Conservation (phyloP, 1,139 yeast genomes). For the Candida sp. region DNA sequence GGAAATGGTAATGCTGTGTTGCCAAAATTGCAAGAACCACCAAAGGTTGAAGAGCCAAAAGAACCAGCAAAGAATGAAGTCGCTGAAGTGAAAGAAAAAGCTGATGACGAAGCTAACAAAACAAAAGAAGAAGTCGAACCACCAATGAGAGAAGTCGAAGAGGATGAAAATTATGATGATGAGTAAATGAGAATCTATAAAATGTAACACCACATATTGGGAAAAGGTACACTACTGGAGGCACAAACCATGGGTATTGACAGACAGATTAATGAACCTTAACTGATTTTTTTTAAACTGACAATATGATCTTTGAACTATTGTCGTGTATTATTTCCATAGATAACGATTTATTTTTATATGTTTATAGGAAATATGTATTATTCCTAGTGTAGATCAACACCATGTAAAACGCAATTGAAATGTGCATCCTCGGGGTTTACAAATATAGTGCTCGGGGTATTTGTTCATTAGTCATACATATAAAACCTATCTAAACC, state of each 20-base stretch:
- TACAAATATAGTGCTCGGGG: too few relatives aligned
- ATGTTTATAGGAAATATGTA: neutral
- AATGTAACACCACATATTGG: neutral
- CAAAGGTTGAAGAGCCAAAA: conserved; percentile 7
- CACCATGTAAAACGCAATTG: too few relatives aligned
- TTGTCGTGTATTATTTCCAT: neutral
- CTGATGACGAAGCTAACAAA: conserved; percentile 23
- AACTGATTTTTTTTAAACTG: neutral
- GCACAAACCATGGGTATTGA: neutral
- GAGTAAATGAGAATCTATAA: conserved; percentile 1
- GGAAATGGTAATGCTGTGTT: conserved; percentile 2
- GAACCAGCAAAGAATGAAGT: conserved; percentile 8
- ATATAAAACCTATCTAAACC: neutral
- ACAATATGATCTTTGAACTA: neutral
- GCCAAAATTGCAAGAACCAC: conserved; percentile 3
- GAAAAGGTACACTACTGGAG: neutral
- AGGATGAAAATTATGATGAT: conserved; percentile 71
- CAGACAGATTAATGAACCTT: neutral
- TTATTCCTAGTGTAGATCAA: too few relatives aligned
- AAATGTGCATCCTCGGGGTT: too few relatives aligned
- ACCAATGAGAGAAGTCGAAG: conserved; percentile 74
- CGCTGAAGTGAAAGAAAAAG: conserved; percentile 20
- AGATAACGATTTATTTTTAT: neutral
- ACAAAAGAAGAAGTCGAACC: conserved; percentile 46
- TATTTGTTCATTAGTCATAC: neutral